Conservation (phyloP, 805 yeast species). For the Wickerhamiella dianesei region DNA sequence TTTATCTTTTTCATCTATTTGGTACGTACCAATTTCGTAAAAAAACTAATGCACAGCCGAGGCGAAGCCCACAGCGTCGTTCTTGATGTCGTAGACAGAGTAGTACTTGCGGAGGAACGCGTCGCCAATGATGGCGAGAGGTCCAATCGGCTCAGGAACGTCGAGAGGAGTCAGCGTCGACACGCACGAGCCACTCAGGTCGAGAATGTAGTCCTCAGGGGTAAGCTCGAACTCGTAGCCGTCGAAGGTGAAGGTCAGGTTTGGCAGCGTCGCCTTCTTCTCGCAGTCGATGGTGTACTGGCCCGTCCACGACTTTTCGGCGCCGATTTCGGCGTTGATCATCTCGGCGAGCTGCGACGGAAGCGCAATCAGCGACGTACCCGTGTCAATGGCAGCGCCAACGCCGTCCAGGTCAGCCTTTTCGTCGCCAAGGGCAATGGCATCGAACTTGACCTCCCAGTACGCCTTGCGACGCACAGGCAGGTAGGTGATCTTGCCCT, state of each 20-base stretch:
- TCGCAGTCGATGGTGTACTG: constrained; percentile 91
- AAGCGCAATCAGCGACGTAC: constrained; percentile 88
- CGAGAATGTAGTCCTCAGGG: constrained; percentile 86
- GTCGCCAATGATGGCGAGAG: constrained; percentile 91
- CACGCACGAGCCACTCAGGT: constrained; percentile 87
- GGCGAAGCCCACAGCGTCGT: constrained; percentile 91
- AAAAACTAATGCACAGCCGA: constrained; percentile 36
- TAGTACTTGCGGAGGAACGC: constrained; percentile 92
- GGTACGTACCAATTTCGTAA: not conserved
- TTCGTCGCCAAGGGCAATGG: constrained; percentile 84
- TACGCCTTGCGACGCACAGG: constrained; percentile 99
- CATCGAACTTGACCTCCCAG: constrained; percentile 95
- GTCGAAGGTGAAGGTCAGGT: constrained; percentile 74
- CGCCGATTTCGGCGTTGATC: constrained; percentile 90
- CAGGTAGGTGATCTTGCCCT: constrained; percentile 83
- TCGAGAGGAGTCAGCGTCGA: constrained; percentile 97
- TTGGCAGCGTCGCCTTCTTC: constrained; percentile 72
- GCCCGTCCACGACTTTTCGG: constrained; percentile 93
- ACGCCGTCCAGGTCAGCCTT: constrained; percentile 66
- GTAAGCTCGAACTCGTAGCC: constrained; percentile 86
- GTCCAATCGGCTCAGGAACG: constrained; percentile 94
- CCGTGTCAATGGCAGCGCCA: constrained; percentile 98
- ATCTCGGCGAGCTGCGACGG: constrained; percentile 95
- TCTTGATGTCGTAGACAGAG: constrained; percentile 82
- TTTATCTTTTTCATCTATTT: not conserved